These are phyloP conservation scores for Cercospora janseana DNA, from an alignment of 2,329 filamentous ascomycete genomes.

Conservation along the genomic window DNA sequence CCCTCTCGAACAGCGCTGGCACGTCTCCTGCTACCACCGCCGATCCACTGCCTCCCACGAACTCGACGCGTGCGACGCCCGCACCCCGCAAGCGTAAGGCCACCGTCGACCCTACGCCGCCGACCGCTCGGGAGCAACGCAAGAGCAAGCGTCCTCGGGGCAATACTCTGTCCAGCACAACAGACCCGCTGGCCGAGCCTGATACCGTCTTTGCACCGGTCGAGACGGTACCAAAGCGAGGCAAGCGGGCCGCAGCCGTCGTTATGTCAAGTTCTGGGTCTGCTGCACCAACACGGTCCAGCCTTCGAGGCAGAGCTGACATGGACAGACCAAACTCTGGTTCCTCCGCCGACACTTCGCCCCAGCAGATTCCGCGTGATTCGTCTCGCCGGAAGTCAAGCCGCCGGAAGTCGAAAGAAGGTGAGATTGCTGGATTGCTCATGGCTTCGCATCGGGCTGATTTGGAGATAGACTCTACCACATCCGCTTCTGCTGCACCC, in stretches of 20 bases:
- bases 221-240: slow-evolving; percentile 57
- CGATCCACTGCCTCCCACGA: neutral
- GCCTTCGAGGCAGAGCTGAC: slow-evolving; percentile 25
- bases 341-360: slow-evolving; percentile 61
- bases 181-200: slow-evolving; percentile 40
- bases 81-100: slow-evolving; percentile 73
- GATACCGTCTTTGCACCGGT: slow-evolving; percentile 34
- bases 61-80: slow-evolving; percentile 47
- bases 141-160: slow-evolving; percentile 61
- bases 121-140: slow-evolving; percentile 42
- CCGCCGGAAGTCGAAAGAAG: slow-evolving; percentile 65
- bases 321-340: slow-evolving; percentile 59
- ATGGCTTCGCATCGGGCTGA: slow-evolving; percentile 1
- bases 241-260: slow-evolving; percentile 44
- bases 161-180: slow-evolving; percentile 35
- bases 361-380: slow-evolving; percentile 55
- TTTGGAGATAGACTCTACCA: slow-evolving; percentile 28
- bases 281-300: slow-evolving; percentile 31
- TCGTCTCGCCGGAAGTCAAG: slow-evolving; percentile 71
- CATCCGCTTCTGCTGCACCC: slow-evolving; percentile 29
- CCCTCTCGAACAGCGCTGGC: slow-evolving; percentile 32
- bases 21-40: slow-evolving; percentile 27
- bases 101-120: slow-evolving; percentile 52
- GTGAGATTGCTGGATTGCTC: slow-evolving; percentile 35
- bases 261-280: slow-evolving; percentile 75